phyloP scores from a whole-genome alignment of 306 rosid species.

The Sicyos edulis region DNA sequence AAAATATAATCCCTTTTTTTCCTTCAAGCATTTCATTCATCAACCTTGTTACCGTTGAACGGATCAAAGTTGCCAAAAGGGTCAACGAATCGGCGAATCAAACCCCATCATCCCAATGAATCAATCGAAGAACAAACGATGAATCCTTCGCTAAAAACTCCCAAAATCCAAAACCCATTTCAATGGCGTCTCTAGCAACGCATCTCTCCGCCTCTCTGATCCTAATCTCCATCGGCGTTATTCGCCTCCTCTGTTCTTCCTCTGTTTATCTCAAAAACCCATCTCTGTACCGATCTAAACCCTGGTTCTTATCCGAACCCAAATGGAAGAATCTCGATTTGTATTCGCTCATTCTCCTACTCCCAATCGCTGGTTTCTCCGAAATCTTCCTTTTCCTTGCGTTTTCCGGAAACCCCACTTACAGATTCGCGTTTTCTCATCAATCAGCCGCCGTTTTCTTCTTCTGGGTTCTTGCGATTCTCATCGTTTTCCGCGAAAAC shows the following conservation, averaged over 20 bases:
- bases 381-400: constrained; percentile 55
- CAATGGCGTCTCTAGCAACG: constrained; percentile 68
- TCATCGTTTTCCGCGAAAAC: constrained; percentile 40
- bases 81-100: constrained; percentile 4
- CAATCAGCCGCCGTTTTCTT: constrained; percentile 49
- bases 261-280: constrained; percentile 71
- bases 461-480: constrained; percentile 56
- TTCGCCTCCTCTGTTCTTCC: constrained; percentile 62
- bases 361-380: constrained; percentile 66
- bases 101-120: not conserved
- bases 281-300: constrained; percentile 59
- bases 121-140: constrained; percentile 11
- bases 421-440: constrained; percentile 52
- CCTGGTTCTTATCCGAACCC: constrained; percentile 71
- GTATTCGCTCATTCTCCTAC: constrained; percentile 49
- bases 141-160: not conserved
- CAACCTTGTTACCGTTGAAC: not conserved
- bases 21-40: not conserved
- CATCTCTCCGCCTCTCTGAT: constrained; percentile 62
- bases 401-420: constrained; percentile 58
- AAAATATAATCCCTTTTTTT: not conserved
- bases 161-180: not conserved
- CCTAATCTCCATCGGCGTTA: constrained; percentile 54
- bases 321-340: constrained; percentile 66
- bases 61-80: not conserved